These are phyloP conservation scores for Thyridium curvatum DNA, from an alignment of 2,329 filamentous ascomycete species.

Conservation along the genomic window DNA sequence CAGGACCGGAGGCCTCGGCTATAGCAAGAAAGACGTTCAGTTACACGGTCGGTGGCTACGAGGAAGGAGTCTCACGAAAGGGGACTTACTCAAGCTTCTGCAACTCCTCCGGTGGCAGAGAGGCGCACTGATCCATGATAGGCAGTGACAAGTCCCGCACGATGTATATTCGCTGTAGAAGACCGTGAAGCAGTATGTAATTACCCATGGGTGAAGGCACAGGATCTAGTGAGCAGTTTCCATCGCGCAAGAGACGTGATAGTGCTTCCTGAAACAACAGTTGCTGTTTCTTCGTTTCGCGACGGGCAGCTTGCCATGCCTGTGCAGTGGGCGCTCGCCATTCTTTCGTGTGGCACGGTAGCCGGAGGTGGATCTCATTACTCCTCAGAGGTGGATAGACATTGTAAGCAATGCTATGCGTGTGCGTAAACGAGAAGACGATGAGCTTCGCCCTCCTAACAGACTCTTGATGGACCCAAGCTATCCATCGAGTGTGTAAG, in stretches of 20 bases:
- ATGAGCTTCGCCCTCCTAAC: conserved; percentile 48
- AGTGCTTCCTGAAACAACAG: conserved; percentile 24
- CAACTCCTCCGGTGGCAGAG: conserved; percentile 28
- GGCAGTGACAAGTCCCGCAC: conserved; percentile 27
- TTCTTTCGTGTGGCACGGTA: conserved; percentile 46
- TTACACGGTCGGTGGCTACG: too few species aligned
- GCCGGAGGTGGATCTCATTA: conserved; percentile 43
- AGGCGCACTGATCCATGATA: neutral
- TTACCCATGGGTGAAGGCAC: conserved; percentile 39
- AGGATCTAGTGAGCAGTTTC: neutral
- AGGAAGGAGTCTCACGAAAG: too few species aligned
- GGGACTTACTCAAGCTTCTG: conserved; percentile 26
- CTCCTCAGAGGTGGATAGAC: conserved; percentile 52
- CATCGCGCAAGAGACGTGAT: conserved; percentile 16
- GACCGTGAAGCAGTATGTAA: conserved; percentile 45
- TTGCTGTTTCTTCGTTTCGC: neutral
- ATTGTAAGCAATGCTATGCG: conserved; percentile 57
- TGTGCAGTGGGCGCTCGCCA: conserved; percentile 46
- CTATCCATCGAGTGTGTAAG: conserved; percentile 29
- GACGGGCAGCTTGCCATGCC: conserved; percentile 39
- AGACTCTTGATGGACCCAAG: conserved; percentile 46
- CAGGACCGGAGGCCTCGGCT: conserved; percentile 36
- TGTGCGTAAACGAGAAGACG: conserved; percentile 48
- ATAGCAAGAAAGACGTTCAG: too few species aligned
- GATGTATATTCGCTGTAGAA: conserved; percentile 48